Evolutionary conservation across 345 rosid genomes (phyloP).

Genomic region (Populus deltoides): DNA sequence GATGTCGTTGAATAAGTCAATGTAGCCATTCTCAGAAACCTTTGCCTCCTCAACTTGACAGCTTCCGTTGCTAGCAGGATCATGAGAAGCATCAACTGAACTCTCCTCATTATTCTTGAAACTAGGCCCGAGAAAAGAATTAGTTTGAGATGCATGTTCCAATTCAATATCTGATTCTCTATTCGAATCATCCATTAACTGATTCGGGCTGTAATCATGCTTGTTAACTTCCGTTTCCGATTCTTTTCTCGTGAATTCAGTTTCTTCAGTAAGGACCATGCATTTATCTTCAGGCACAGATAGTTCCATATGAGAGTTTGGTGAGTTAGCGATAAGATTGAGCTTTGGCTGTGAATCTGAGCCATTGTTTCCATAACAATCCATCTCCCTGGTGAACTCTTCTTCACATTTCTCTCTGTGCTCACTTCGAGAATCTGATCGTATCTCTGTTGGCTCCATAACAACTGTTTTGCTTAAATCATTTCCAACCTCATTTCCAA

Average conservation of each 20-base stretch:
- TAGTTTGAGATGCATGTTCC: constrained; percentile 12
- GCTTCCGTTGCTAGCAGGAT: constrained; percentile 5
- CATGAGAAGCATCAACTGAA: constrained; percentile 8
- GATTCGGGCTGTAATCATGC: constrained; percentile 2
- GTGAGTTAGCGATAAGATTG: constrained; percentile 1
- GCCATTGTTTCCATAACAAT: constrained; percentile 7
- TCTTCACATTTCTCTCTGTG: constrained; percentile 14
- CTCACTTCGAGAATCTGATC: constrained; percentile 3
- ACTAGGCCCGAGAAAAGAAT: background rate
- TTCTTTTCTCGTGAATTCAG: constrained; percentile 9
- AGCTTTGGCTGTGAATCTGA: constrained; percentile 15
- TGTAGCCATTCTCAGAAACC: constrained; percentile 15
- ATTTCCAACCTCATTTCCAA: constrained; percentile 13
- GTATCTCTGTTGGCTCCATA: background rate
- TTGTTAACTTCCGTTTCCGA: constrained; percentile 17
- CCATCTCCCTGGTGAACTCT: constrained; percentile 9
- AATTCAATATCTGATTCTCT: constrained; percentile 12
- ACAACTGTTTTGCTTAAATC: background rate
- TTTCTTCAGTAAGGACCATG: constrained; percentile 6
- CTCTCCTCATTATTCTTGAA: constrained; percentile 1
- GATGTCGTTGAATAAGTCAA: constrained; percentile 6
- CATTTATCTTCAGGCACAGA: constrained; percentile 20
- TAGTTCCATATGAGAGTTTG: background rate
- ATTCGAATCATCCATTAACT: constrained; percentile 1
- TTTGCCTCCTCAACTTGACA: constrained; percentile 8